Evolutionary conservation across 345 rosid species (phyloP).

Genomic region (Geranium brycei): DNA sequence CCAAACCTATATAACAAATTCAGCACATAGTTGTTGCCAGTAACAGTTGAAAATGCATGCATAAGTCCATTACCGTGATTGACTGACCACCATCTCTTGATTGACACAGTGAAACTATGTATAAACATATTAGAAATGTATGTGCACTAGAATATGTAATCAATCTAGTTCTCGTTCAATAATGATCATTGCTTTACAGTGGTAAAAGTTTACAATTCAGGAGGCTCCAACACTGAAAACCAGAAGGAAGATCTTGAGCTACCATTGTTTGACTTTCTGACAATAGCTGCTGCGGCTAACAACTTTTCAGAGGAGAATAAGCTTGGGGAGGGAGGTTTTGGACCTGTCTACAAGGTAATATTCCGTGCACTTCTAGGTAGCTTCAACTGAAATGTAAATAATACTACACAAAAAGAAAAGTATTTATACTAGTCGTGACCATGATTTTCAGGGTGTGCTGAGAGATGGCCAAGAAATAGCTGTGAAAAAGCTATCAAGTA

Average conservation of each 20-base stretch:
- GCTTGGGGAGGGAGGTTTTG: conserved; percentile 9
- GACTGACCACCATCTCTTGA: background rate
- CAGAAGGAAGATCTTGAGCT: conserved; percentile 18
- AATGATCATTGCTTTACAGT: background rate
- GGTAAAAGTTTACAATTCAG: background rate
- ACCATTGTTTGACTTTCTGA: conserved; percentile 19
- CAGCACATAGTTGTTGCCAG: background rate
- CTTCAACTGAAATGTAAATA: background rate
- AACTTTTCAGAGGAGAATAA: conserved; percentile 6
- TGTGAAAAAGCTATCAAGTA: conserved; percentile 10
- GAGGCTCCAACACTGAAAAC: background rate
- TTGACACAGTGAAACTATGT: background rate
- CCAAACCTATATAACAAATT: background rate
- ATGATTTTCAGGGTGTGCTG: conserved; percentile 2
- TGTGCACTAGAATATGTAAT: background rate
- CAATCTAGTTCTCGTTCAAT: background rate
- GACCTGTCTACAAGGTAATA: conserved; percentile 10
- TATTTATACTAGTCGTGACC: background rate
- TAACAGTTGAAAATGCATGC: too few species aligned
- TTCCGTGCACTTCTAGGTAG: background rate
- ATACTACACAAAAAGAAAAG: too few species aligned
- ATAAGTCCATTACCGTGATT: background rate
- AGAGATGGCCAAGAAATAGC: conserved; percentile 2
- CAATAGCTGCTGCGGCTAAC: conserved; percentile 13
- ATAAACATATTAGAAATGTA: background rate